These are phyloP conservation scores for Barnettozyma populi DNA, from an alignment of 805 yeast genomes.

Conservation along the genomic window DNA sequence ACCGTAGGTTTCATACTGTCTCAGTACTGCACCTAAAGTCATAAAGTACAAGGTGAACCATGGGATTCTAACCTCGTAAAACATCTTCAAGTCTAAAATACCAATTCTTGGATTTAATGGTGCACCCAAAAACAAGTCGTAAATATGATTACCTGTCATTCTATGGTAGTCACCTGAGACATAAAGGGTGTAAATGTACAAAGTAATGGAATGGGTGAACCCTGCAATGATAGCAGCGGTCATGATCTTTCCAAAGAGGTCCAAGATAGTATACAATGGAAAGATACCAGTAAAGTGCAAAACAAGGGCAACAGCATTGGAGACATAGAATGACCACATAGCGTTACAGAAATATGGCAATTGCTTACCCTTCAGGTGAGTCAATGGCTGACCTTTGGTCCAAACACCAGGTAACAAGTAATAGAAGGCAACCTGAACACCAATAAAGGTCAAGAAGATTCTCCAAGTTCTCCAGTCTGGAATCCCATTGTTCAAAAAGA, in stretches of 20 bases:
- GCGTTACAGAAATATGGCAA: constrained; percentile 94
- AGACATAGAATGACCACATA: constrained; percentile 71
- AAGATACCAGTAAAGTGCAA: constrained; percentile 74
- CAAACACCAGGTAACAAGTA: constrained; percentile 86
- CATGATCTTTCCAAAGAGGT: constrained; percentile 88
- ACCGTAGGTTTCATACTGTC: constrained; percentile 81
- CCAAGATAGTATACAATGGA: constrained; percentile 69
- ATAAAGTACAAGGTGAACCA: constrained; percentile 89
- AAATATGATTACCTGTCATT: constrained; percentile 86
- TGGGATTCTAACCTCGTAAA: constrained; percentile 94
- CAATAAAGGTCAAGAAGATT: constrained; percentile 64
- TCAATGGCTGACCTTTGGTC: constrained; percentile 92
- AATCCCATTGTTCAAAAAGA: constrained; percentile 46
- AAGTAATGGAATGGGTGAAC: constrained; percentile 54
- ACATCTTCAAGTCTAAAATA: constrained; percentile 89
- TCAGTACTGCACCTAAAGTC: constrained; percentile 65
- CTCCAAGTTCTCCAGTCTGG: constrained; percentile 62
- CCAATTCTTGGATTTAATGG: constrained; percentile 96
- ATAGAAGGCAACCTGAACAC: constrained; percentile 68
- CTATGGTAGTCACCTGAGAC: constrained; percentile 76
- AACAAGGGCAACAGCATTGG: constrained; percentile 49
- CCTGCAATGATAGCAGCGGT: constrained; percentile 84
- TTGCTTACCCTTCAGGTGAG: constrained; percentile 72
- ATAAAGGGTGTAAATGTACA: constrained; percentile 63
- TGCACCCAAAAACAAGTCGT: constrained; percentile 96